Base-by-base conservation (phyloP, 139 green algal species). In the Chlorokybus atmophyticus region DNA sequence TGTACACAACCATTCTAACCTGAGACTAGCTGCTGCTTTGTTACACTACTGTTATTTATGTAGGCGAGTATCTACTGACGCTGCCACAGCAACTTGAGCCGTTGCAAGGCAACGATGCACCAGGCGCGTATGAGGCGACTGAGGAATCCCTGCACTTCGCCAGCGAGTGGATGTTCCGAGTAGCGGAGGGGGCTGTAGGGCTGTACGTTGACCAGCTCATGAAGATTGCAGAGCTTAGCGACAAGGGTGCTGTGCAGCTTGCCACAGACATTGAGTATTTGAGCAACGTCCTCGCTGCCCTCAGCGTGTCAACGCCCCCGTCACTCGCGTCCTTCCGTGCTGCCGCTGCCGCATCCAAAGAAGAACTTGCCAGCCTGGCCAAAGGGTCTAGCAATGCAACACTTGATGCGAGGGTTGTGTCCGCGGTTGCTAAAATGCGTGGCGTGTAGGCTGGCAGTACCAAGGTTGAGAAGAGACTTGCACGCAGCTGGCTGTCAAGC, bases 201-300 rank as follows among this genome's bases (percentile, higher is more conserved):
- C 17, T 71, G 25, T 81, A 79, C 44, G 30, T 66, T 26, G 29
- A 66, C 25, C 59, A 86, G 61, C 63, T 88, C 52, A 40, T 53
- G 0, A 23, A 30, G 1, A 78, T 91, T 29, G 7, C 51, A 0
- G 29, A 26, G 19, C 70, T 90, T 8, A 70, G 47, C 19, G 39
- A 57, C 0, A 49, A 73, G 19, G 85, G 84, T 28, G 74, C 76
- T 0, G 65, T 48, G n/a, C 87, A 95, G 78, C 75, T 95, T 40
- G 70, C 79, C 1, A 83, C 84, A 4, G 87, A 95, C 58, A 64
- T 88, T 30, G 88, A 95, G 62, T 95, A 95, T 82, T 86, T 95
- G 29, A 78, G 66, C 60, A 95, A 94, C 57, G 80, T 95, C 26
- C 79, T 94, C 60, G 57, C 61, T 17, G 87, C 88, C 24, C 75